Percentiles rank a stretch among this genome's conserved stretches.
Evolutionary conservation across 192 early-diverging fungal species (phyloP).

Genomic region (Umbelopsis vinacea): DNA sequence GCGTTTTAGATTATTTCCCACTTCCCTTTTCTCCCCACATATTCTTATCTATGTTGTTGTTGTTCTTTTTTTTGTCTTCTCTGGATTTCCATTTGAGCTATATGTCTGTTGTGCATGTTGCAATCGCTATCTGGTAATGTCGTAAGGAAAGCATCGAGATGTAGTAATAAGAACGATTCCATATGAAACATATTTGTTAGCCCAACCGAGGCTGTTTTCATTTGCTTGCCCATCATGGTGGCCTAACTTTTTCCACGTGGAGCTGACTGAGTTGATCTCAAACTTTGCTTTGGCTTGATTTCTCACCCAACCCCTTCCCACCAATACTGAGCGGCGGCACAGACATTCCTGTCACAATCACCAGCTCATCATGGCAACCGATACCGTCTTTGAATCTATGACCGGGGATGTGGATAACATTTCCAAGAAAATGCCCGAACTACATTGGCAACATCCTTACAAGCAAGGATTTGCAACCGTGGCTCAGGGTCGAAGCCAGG

Average conservation of each 20-base stretch:
- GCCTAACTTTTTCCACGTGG: neutral
- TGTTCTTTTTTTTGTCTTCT: constrained; percentile 19
- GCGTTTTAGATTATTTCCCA: constrained; percentile 1
- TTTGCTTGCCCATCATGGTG: neutral
- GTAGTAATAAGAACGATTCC: constrained; percentile 16
- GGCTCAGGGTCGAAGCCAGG: constrained; percentile 34
- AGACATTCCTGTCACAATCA: neutral
- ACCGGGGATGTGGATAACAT: constrained; percentile 2
- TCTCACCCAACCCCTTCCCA: constrained; percentile 7
- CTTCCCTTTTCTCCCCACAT: constrained; percentile 4
- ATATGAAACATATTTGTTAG: neutral
- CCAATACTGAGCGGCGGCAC: neutral
- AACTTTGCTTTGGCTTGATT: neutral
- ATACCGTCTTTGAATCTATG: constrained; percentile 9
- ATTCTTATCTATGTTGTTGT: neutral
- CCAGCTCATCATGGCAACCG: neutral
- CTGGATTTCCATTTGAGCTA: neutral
- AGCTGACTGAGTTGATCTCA: too few species aligned
- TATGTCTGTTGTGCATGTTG: neutral
- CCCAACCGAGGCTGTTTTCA: neutral
- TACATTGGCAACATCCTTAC: constrained; percentile 16
- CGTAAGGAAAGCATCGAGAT: constrained; percentile 14
- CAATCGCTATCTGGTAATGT: constrained; percentile 15
- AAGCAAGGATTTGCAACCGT: constrained; percentile 43
- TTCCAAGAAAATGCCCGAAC: neutral